Evolutionary conservation across 768 basidiomycete genomes (phyloP), one percentile per base, ranked within the genome.

Genomic region (Pulveroboletus sp.): DNA sequence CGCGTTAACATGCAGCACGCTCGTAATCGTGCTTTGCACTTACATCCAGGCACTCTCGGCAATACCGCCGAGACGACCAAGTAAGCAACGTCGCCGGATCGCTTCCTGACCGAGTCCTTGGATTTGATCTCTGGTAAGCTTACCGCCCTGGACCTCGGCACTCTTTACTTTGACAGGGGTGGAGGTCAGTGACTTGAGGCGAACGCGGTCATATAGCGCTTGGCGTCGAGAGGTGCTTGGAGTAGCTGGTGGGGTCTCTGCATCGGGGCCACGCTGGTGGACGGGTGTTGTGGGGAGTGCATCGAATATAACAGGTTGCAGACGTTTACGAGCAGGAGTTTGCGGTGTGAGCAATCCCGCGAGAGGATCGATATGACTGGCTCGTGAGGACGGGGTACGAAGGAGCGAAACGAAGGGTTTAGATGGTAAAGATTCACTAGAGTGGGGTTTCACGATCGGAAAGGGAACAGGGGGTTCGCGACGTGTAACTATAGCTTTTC

Each of bases 41-140:
- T 54, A 87, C 90, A 91, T 90, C 87, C 89, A 92, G 15, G 86
- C 79, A 55, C 89, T 86, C 62, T 93, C 89, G n/a, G 90, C 90
- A 27, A 93, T 79, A 9, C 85, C 84, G 26, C 78, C 77, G 7
- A 93, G 76, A 17, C 90, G 81, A 43, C 89, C 89, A 8, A 93
- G 73, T 28, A 91, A 65, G 56, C 85, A 89, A 33, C 89, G 75
- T 50, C 85, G 76, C 51, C 87, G 77, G 70, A 86, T 78, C 62
- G 88, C 89, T 50, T 90, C 88, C 61, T 89, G 88, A 37, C 82
- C 75, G 48, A 90, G 70, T 67, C 83, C 85, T 38, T 83, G 66
- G 54, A 89, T 72, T 56, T 86, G 79, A 46, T 87, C 86, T 51
- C 75, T 79, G 38, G 79, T 80, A 57, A 87, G 69, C 48, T 69